Evolutionary conservation across 805 yeast species (phyloP).

Genomic region (Candida boidinii): DNA sequence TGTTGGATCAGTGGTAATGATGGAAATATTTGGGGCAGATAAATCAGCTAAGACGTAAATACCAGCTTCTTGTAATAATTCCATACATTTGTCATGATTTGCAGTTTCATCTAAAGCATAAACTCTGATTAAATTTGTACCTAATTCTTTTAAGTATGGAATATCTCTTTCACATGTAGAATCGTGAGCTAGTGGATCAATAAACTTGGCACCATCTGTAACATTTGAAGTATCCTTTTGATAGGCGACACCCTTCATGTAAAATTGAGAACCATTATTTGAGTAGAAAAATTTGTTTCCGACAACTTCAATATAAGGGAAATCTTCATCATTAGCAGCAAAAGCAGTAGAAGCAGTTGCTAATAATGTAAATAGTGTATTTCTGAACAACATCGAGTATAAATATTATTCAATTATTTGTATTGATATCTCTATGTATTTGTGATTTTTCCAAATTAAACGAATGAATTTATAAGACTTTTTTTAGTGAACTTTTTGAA

Average conservation of each 20-base stretch:
- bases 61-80: conserved; percentile 69
- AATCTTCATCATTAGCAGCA: conserved; percentile 17
- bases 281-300: conserved; percentile 76
- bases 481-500: no score
- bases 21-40: conserved; percentile 75
- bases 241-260: conserved; percentile 81
- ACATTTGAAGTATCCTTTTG: conserved; percentile 56
- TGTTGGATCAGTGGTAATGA: conserved; percentile 65
- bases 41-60: conserved; percentile 88
- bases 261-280: conserved; percentile 72
- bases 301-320: conserved; percentile 48
- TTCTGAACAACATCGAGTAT: no score
- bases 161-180: conserved; percentile 72
- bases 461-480: no score
- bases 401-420: no score
- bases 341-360: conserved; percentile 9
- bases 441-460: no score
- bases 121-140: conserved; percentile 75
- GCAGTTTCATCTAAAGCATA: conserved; percentile 71
- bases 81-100: conserved; percentile 74
- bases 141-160: conserved; percentile 60
- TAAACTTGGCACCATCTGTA: conserved; percentile 24
- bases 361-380: no score
- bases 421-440: no score
- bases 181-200: conserved; percentile 75